A percentile compares a stretch with the other conserved stretches of the same genome.
phyloP scores from a whole-genome alignment of 176 grass and related monocot genomes.

The Oryza nivara region DNA sequence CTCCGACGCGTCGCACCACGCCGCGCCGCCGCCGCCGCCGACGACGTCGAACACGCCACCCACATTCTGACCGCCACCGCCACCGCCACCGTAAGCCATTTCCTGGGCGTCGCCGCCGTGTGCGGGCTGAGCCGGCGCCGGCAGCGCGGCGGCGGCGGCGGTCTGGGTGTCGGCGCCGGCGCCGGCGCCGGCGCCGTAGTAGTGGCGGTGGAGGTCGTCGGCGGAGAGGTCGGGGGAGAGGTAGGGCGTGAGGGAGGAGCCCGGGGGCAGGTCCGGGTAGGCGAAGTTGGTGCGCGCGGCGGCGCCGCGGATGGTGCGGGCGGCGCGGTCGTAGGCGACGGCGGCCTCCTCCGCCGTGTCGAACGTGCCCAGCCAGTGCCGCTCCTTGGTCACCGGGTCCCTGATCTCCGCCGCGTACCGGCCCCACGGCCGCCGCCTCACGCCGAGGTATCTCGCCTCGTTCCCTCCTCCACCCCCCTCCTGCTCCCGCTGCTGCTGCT shows the following conservation, averaged over 20 bases:
- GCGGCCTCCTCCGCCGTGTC: conserved; percentile 92
- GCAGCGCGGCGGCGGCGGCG: neutral
- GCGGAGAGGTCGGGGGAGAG: conserved; percentile 75
- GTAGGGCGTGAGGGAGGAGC: conserved; percentile 82
- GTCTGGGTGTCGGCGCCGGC: neutral
- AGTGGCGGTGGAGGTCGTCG: conserved; percentile 39
- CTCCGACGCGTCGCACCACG: conserved; percentile 66
- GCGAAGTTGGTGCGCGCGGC: conserved; percentile 88
- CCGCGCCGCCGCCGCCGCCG: neutral
- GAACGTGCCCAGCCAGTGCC: conserved; percentile 87
- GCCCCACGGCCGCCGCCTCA: conserved; percentile 74
- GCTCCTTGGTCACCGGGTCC: conserved; percentile 79
- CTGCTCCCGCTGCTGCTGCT: conserved; percentile 32
- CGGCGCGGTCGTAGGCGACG: conserved; percentile 84
- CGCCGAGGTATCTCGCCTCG: conserved; percentile 63
- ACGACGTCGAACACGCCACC: neutral
- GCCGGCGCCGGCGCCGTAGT: neutral
- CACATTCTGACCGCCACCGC: neutral
- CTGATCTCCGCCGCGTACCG: conserved; percentile 90
- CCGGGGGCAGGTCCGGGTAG: conserved; percentile 78
- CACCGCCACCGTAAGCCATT: conserved; percentile 1
- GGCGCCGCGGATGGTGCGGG: conserved; percentile 65
- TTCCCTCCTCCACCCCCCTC: conserved; percentile 36
- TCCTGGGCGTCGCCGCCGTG: neutral
- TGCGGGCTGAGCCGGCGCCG: neutral